These are phyloP conservation scores for Colletotrichum destructivum DNA, from an alignment of 2,329 filamentous ascomycete species.

Conservation along the genomic window DNA sequence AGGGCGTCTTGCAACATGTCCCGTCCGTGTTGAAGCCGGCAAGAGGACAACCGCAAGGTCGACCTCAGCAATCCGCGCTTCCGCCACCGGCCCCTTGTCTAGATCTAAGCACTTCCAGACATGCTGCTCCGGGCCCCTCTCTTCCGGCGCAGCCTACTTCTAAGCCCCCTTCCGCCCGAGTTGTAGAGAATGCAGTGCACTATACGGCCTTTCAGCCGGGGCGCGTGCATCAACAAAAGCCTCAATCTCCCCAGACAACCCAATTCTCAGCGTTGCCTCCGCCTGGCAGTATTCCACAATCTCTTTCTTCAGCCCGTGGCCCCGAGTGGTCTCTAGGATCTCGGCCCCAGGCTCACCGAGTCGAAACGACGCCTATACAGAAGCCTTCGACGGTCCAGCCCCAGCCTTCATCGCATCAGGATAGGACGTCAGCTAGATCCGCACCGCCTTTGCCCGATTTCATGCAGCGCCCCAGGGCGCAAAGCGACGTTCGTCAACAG, in stretches of 20 bases:
- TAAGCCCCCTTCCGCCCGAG: neutral
- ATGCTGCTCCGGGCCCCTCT: neutral
- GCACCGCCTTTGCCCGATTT: slow-evolving; percentile 7
- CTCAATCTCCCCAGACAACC: too few species aligned
- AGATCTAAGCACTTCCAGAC: neutral
- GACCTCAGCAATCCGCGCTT: neutral
- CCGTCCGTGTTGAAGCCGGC: slow-evolving; percentile 52
- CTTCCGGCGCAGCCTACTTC: neutral
- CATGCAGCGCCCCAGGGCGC: slow-evolving; percentile 17
- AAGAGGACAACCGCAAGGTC: slow-evolving; percentile 40
- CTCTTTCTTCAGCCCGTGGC: neutral
- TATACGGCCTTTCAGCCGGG: slow-evolving; percentile 26
- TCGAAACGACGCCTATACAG: slow-evolving; percentile 27
- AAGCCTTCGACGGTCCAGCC: neutral
- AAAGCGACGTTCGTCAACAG: slow-evolving; percentile 1
- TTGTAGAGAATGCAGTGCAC: neutral
- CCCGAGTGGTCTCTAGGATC: neutral
- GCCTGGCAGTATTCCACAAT: slow-evolving; percentile 4
- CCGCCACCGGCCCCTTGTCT: neutral
- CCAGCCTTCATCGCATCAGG: neutral
- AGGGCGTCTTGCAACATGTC: slow-evolving; percentile 41
- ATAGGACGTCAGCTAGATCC: neutral
- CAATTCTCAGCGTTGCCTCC: neutral
- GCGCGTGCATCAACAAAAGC: neutral
- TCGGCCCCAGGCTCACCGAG: slow-evolving; percentile 26